Percentiles rank a stretch among this genome's conserved stretches.
phyloP scores from a whole-genome alignment of 306 rosid species.

The Argentina anserina region DNA sequence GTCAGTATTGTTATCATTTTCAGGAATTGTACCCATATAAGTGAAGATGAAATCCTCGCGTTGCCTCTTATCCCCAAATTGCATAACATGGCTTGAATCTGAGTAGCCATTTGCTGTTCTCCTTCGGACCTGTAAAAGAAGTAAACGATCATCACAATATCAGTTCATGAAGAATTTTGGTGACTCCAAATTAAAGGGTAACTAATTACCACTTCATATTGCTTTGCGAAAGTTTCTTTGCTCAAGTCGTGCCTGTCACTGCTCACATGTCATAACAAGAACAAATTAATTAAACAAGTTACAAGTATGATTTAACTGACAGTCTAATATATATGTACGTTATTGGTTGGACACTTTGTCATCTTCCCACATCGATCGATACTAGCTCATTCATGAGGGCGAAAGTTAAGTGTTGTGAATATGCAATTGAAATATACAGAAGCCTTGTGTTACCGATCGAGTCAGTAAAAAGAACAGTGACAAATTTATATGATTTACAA shows the following conservation, averaged over 20 bases:
- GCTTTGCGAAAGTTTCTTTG: slow-evolving; percentile 40
- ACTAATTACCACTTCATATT: slow-evolving; percentile 36
- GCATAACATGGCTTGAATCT: slow-evolving; percentile 36
- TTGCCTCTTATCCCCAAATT: slow-evolving; percentile 37
- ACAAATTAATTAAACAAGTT: background rate
- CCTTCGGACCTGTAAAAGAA: slow-evolving; percentile 33
- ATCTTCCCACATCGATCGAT: too few species aligned
- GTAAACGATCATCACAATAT: background rate
- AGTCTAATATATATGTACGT: background rate
- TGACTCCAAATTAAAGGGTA: background rate
- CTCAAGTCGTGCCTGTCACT: slow-evolving; percentile 47
- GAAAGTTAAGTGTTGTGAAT: too few species aligned
- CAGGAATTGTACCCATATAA: slow-evolving; percentile 38
- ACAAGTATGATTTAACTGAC: background rate
- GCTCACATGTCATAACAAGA: background rate
- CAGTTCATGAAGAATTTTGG: background rate
- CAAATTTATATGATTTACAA: too few species aligned
- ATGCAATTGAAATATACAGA: too few species aligned
- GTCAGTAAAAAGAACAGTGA: too few species aligned
- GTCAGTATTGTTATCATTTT: background rate
- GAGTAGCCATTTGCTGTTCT: slow-evolving; percentile 28
- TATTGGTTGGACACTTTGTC: too few species aligned
- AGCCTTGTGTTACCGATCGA: too few species aligned
- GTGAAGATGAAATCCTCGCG: slow-evolving; percentile 21
- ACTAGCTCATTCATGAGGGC: too few species aligned